Evolutionary conservation across 768 basidiomycete species (phyloP), one percentile per base, ranked within the genome.

Genomic region (Xanthoconium stramineum): DNA sequence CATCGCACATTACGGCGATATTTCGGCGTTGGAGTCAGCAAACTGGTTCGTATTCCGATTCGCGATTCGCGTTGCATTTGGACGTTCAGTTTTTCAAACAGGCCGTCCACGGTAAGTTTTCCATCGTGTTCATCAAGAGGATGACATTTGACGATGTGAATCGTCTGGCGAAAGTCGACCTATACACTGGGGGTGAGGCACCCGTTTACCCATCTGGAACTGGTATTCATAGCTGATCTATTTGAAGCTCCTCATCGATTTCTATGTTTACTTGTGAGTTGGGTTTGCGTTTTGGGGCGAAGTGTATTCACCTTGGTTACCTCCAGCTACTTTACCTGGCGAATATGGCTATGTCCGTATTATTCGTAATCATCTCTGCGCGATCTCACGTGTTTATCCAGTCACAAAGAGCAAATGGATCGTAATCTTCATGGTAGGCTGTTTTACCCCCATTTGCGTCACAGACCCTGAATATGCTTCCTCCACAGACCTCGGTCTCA

Each of bases 281-380:
- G 3, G 13, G 14, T 35, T 30, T 8, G 17, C 24, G 24, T 24
- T 13, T 29, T 24, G n/a, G 17, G 6, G 38, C n/a, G 7, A 5
- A 1, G 20, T 15, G 15, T n/a, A 11, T 43, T 49, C 1, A 52
- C 19, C 37, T 30, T 19, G 17, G 6, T n/a, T 48, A 29, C 20
- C 17, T 3, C 5, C 39, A 69, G 67, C 2, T 69, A 69, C 53
- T 69, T 69, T 49, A 70, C 66, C 6, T 69, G 67, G 67, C 57
- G 67, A 6, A 58, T 69, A 63, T 69, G 68, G 68, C 12, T 59
- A 42, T 69, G 67, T 69, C 42, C 52, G 66, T 59, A 13, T 39
- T 3, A 14, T 48, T 28, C 42, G 3, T 8, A 5, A 5, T 51
- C 47, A 7, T 39, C 24, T 36, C 9, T 8, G 11, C 7, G 20